phyloP scores from a whole-genome alignment of 495 filamentous ascomycete genomes.

The Aspergillus conjunctus region DNA sequence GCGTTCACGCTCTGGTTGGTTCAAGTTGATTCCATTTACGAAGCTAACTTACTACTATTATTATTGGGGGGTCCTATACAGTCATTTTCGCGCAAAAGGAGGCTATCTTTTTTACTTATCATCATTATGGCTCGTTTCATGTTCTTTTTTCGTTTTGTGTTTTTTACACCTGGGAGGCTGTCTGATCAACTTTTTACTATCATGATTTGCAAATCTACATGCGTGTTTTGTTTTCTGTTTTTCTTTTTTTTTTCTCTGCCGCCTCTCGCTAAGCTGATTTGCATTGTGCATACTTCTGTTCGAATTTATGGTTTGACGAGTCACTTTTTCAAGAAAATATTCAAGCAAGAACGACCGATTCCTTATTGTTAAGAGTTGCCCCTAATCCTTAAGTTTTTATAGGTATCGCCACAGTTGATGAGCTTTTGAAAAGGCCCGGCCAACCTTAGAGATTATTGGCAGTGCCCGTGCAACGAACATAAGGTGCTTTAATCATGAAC shows the following conservation, averaged over 20 bases:
- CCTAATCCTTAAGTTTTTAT: too few species aligned
- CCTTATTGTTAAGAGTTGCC: too few species aligned
- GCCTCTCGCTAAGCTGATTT: constrained; percentile 8
- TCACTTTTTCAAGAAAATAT: constrained; percentile 1
- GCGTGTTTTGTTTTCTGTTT: neutral
- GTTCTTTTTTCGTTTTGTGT: constrained; percentile 10
- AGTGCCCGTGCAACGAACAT: too few species aligned
- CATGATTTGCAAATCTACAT: constrained; percentile 19
- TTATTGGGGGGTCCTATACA: constrained; percentile 20
- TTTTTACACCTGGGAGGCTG: constrained; percentile 46
- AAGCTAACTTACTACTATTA: constrained; percentile 8
- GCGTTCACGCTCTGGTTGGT: constrained; percentile 24
- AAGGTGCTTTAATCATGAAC: neutral
- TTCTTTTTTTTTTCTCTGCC: constrained; percentile 2
- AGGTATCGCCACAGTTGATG: too few species aligned
- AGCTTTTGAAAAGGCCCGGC: too few species aligned
- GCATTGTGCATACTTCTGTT: constrained; percentile 24
- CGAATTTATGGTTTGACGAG: constrained; percentile 5
- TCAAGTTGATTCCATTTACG: constrained; percentile 11
- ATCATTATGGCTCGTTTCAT: too few species aligned
- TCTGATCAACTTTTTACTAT: constrained; percentile 44
- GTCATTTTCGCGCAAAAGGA: constrained; percentile 28
- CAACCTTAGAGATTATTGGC: too few species aligned
- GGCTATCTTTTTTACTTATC: constrained; percentile 25
- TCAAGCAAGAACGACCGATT: neutral